Base-by-base conservation (phyloP, 257 asterid genomes). In the Fraxinus americana region DNA sequence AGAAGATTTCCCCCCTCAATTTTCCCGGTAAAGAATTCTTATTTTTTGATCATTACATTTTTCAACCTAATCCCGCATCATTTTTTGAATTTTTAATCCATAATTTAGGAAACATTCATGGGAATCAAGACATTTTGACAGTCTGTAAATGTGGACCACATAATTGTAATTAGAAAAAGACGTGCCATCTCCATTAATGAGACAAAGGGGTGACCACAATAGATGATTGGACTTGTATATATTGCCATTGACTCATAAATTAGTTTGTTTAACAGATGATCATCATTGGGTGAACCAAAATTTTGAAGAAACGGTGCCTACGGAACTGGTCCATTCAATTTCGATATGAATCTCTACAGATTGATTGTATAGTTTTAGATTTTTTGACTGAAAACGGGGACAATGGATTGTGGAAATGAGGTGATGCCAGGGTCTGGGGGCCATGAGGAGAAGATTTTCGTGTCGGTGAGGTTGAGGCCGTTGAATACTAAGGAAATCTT, bases 391-490 rank as follows among this genome's bases (percentile, higher is more conserved):
- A 65, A 70, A 80, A 85, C 83, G 87, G 84, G 86, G 79, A 77
- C 77, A 65, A 78, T 67, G 87, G 92, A 79, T 71, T 77, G 79
- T 80, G 89, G 86, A 8, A 91, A 79, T 38, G 87, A 73, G 87
- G 38, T 70, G 78, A 74, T 77, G 45, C 57, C 39, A 4, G 75
- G 16, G 30, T 61, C 68, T 23, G 82, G 88, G n/a, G 87, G 86
- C 16, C 63, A 68, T 35, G 96, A 84, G 73, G 99, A 96, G 89
- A 90, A 90, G 85, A 93, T 96, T 82, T 85, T 84, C 29, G 99
- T 96, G 87, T 96, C 99, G 83, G 99, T 96, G 86, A 79, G 99
- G 83, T 59, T 96, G 29, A 87, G 98, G 89, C 98, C 99, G 12
- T 82, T 92, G 94, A 92, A 90, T 87, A 81, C 81, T 65, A 92